These are phyloP conservation scores for Plantago elongata DNA, from an alignment of 257 asterid species.

Conservation along the genomic window DNA sequence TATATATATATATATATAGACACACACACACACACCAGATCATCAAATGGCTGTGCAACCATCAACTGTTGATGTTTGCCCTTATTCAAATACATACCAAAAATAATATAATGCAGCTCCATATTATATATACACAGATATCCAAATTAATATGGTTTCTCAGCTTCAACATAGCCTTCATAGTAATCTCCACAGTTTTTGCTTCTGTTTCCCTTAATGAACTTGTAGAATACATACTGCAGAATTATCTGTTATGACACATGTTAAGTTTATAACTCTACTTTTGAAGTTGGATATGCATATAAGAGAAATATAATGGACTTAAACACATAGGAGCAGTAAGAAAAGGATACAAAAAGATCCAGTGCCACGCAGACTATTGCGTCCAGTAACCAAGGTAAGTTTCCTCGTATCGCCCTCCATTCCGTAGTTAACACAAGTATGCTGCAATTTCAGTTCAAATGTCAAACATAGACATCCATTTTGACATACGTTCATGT, in stretches of 20 bases:
- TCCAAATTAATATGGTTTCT: constrained; percentile 5
- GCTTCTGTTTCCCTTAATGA: constrained; percentile 22
- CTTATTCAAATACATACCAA: background rate
- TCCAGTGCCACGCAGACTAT: constrained; percentile 51
- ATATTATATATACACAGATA: background rate
- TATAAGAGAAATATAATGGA: background rate
- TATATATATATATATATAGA: no score
- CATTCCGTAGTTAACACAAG: constrained; percentile 41
- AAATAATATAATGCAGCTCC: no score
- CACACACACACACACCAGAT: no score
- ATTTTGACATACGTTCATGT: no score
- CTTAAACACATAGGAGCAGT: no score
- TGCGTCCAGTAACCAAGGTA: constrained; percentile 67
- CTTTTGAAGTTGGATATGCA: background rate
- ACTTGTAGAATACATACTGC: constrained; percentile 44
- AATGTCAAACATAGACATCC: no score
- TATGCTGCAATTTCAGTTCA: constrained; percentile 34
- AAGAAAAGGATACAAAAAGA: constrained; percentile 44
- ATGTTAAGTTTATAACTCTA: constrained; percentile 12
- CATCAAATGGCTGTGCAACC: no score
- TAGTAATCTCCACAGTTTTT: constrained; percentile 12
- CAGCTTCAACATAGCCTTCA: constrained; percentile 19
- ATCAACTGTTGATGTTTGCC: background rate
- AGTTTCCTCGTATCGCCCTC: constrained; percentile 40
- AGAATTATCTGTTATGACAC: constrained; percentile 31